Conservation (phyloP, 148 eudicot genomes). For the Amaranthus hypochondriacus region DNA sequence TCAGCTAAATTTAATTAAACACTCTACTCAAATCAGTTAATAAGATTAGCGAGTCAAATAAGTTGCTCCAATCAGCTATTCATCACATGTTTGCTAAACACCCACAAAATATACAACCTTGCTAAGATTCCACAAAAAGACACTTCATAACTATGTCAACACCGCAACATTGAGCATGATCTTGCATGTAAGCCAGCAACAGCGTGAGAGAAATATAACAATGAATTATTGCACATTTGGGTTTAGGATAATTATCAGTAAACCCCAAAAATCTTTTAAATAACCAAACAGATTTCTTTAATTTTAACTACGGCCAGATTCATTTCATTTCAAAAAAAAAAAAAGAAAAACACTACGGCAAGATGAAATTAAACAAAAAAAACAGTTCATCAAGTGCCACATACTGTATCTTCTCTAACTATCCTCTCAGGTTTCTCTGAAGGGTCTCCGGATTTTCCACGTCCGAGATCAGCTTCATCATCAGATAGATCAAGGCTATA, state of each 20-base stretch:
- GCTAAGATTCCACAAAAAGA: too few relatives aligned
- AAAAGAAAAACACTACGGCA: too few relatives aligned
- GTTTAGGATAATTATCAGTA: background rate
- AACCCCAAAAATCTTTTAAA: background rate
- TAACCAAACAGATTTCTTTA: background rate
- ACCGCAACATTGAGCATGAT: background rate
- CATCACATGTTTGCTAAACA: too few relatives aligned
- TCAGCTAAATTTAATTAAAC: too few relatives aligned
- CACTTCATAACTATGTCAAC: too few relatives aligned
- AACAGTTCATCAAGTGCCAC: conserved; percentile 14
- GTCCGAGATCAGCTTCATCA: conserved; percentile 54
- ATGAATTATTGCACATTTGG: too few relatives aligned
- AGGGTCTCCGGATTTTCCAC: conserved; percentile 36
- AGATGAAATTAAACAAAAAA: background rate
- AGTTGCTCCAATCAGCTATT: too few relatives aligned
- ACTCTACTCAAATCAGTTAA: too few relatives aligned
- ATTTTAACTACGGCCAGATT: background rate
- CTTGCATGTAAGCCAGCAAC: background rate
- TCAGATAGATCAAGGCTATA: conserved; percentile 77
- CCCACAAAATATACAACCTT: too few relatives aligned
- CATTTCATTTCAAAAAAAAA: too few relatives aligned
- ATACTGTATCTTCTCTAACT: conserved; percentile 69
- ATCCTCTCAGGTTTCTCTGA: conserved; percentile 52
- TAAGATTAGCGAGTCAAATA: too few relatives aligned
- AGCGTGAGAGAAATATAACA: background rate